A percentile compares a stretch with the other conserved stretches of the same genome.
Evolutionary conservation across 352 stramenopile genomes (phyloP).

Genomic region (Globisporangium nodosum): DNA sequence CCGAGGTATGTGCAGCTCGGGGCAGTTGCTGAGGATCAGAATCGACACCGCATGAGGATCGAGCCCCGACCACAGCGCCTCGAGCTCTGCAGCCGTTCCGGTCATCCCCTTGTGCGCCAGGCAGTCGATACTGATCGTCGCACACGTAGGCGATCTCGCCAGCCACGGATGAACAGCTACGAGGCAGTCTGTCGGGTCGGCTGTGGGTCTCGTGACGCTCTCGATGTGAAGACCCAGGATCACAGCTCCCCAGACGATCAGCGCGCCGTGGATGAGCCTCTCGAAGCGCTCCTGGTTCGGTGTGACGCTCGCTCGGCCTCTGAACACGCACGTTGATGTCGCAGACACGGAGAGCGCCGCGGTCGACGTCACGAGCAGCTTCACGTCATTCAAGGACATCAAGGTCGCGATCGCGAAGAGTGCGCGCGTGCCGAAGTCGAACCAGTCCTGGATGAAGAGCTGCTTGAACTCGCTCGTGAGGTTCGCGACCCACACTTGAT

Average conservation of each 20-base stretch:
- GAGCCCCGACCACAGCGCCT: background rate
- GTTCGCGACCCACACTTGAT: constrained; percentile 6
- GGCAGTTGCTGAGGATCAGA: constrained; percentile 4
- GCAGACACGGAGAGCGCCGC: too few species aligned
- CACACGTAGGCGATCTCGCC: background rate
- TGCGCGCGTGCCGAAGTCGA: constrained; percentile 4
- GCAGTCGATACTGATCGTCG: constrained; percentile 3
- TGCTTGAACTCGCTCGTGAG: constrained; percentile 10
- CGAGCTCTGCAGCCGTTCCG: background rate
- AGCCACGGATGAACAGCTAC: constrained; percentile 2
- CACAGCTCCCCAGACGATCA: constrained; percentile 2
- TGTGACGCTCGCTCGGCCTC: background rate
- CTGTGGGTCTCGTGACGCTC: background rate
- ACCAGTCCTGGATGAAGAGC: constrained; percentile 8
- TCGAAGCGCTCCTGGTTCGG: background rate
- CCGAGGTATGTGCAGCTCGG: background rate
- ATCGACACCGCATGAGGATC: background rate
- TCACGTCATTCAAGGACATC: constrained; percentile 9
- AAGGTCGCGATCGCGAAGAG: constrained; percentile 6
- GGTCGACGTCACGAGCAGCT: constrained; percentile 2
- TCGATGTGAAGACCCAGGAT: constrained; percentile 5
- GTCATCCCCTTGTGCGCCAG: background rate
- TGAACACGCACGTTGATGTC: background rate
- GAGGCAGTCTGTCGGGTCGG: background rate
- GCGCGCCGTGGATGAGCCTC: background rate